Percentiles rank a stretch among this genome's conserved stretches.
Evolutionary conservation across 805 yeast species (phyloP).

Genomic region (Millerozyma miso): DNA sequence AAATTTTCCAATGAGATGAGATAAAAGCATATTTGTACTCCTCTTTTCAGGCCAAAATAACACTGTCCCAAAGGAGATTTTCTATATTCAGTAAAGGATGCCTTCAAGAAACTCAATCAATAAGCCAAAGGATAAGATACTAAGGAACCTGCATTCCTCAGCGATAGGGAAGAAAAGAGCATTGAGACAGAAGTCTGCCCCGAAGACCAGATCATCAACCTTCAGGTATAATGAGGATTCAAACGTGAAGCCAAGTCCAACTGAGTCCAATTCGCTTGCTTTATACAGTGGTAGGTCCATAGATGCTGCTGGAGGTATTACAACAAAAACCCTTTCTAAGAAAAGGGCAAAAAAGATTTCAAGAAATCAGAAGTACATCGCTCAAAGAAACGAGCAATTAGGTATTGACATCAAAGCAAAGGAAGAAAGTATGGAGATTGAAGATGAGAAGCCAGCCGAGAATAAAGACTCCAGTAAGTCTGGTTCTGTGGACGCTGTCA

Average conservation of each 20-base stretch:
- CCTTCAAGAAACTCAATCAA: constrained; percentile 81
- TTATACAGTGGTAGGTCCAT: constrained; percentile 36
- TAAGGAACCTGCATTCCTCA: constrained; percentile 46
- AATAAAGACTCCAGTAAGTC: background rate
- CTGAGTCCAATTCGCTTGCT: constrained; percentile 43
- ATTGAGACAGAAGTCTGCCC: constrained; percentile 36
- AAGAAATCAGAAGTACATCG: constrained; percentile 71
- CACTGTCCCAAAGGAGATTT: constrained; percentile 2
- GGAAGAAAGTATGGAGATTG: constrained; percentile 50
- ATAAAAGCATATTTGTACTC: background rate
- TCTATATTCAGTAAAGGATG: too few species aligned
- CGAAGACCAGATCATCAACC: constrained; percentile 45
- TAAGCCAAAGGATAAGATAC: constrained; percentile 64
- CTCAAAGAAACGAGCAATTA: constrained; percentile 47
- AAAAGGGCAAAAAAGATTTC: constrained; percentile 76
- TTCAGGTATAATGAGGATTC: constrained; percentile 33
- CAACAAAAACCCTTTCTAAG: constrained; percentile 64
- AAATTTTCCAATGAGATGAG: constrained; percentile 4
- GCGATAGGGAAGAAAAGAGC: constrained; percentile 54
- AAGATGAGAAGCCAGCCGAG: constrained; percentile 12
- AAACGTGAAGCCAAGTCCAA: constrained; percentile 36
- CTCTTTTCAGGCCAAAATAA: too few species aligned
- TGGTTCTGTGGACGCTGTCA: constrained; percentile 31
- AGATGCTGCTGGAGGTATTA: constrained; percentile 31
- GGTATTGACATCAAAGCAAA: constrained; percentile 47